These are phyloP conservation scores for Asterophora lycoperdoides DNA, from an alignment of 768 basidiomycete genomes.

Conservation along the genomic window DNA sequence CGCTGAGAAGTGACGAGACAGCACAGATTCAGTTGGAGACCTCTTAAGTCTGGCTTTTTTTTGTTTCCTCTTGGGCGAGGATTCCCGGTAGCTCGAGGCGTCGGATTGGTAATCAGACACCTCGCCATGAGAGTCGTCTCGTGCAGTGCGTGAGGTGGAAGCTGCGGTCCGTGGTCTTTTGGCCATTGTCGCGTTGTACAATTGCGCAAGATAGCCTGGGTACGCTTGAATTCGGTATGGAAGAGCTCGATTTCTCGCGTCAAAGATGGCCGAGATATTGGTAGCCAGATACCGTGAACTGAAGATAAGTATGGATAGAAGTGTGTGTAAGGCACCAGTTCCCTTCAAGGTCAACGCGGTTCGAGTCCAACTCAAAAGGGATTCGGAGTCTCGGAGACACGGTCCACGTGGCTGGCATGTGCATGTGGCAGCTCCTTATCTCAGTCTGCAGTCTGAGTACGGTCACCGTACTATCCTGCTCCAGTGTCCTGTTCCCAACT, in stretches of 20 bases:
- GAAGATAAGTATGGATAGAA: no score
- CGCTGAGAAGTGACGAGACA: background rate
- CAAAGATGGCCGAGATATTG: no score
- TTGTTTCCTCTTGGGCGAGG: conserved; percentile 8
- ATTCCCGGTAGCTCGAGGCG: conserved; percentile 5
- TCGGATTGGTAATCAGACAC: conserved; percentile 14
- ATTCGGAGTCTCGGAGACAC: background rate
- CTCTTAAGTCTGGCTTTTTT: conserved; percentile 1
- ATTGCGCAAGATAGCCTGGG: background rate
- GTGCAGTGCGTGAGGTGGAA: background rate
- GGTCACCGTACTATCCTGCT: no score
- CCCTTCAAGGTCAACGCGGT: no score
- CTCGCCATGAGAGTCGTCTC: conserved; percentile 5
- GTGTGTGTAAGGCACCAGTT: no score
- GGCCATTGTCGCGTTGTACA: background rate
- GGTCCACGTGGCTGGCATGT: conserved; percentile 8
- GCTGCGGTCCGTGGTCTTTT: conserved; percentile 4
- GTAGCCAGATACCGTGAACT: no score
- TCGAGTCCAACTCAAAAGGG: no score
- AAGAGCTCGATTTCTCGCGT: no score
- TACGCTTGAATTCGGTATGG: no score
- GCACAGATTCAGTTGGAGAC: background rate
- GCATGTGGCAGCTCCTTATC: no score
- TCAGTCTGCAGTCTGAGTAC: no score
- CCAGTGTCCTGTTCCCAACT: no score